phyloP scores from a whole-genome alignment of 2,329 filamentous ascomycete genomes.

The Fusarium succisae region DNA sequence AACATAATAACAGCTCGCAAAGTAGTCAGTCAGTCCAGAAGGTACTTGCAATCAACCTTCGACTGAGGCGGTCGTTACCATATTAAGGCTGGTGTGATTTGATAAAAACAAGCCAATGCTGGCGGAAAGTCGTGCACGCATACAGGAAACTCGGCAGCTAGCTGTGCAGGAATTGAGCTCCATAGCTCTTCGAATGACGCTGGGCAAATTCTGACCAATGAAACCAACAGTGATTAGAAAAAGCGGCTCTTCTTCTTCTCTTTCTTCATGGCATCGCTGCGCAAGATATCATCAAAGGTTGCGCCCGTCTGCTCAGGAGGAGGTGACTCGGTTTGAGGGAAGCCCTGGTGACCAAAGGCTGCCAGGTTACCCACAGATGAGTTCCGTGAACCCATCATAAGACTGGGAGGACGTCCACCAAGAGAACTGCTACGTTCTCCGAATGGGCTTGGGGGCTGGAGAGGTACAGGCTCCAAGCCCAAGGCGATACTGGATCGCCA shows the following conservation, averaged over 20 bases:
- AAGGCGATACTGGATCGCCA: slow-evolving; percentile 56
- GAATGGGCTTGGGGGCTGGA: slow-evolving; percentile 47
- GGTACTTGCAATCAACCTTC: slow-evolving; percentile 15
- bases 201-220: not conserved
- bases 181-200: not conserved
- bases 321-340: slow-evolving; percentile 31
- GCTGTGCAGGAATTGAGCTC: slow-evolving; percentile 14
- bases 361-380: slow-evolving; percentile 50
- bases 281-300: slow-evolving; percentile 62
- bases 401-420: slow-evolving; percentile 47
- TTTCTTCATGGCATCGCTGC: slow-evolving; percentile 47
- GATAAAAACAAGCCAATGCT: slow-evolving; percentile 2
- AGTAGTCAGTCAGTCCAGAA: slow-evolving; percentile 2
- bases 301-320: slow-evolving; percentile 45
- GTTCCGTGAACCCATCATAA: slow-evolving; percentile 46
- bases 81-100: slow-evolving; percentile 8
- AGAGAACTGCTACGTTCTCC: slow-evolving; percentile 50
- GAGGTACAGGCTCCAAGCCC: slow-evolving; percentile 55
- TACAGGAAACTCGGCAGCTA: not conserved
- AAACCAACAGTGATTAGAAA: slow-evolving; percentile 42
- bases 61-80: not conserved
- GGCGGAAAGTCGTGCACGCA: slow-evolving; percentile 4
- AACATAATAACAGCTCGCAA: slow-evolving; percentile 4
- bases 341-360: slow-evolving; percentile 33
- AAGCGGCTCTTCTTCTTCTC: slow-evolving; percentile 55